Conservation (phyloP, 75 land plant genomes). For the Adiantum capillusveneris region DNA sequence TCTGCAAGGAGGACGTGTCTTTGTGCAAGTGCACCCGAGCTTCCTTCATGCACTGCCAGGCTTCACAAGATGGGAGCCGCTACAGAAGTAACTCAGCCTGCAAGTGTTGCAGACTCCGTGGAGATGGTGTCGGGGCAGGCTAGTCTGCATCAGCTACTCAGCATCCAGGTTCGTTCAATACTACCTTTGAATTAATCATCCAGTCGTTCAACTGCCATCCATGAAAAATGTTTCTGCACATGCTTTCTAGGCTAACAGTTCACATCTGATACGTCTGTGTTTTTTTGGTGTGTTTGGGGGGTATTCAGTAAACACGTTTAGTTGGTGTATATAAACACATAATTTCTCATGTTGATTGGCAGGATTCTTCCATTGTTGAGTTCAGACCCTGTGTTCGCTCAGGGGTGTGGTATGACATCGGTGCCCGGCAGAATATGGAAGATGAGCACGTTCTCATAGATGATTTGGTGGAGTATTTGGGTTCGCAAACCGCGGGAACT, state of each 20-base stretch:
- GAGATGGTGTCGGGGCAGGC: not conserved
- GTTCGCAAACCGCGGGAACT: constrained; percentile 3
- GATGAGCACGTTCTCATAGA: constrained; percentile 60
- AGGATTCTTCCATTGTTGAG: not conserved
- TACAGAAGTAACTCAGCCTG: not conserved
- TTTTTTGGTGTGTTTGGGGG: not conserved
- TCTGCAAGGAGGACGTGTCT: too few relatives aligned
- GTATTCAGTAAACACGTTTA: not conserved
- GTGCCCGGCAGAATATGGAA: constrained; percentile 45
- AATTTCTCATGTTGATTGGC: not conserved
- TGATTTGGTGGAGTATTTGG: constrained; percentile 43
- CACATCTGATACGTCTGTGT: too few relatives aligned
- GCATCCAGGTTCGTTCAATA: too few relatives aligned
- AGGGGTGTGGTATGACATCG: constrained; percentile 57
- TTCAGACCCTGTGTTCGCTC: constrained; percentile 52
- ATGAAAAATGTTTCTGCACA: too few relatives aligned
- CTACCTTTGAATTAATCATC: too few relatives aligned
- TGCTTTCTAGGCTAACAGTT: too few relatives aligned
- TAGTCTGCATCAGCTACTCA: not conserved
- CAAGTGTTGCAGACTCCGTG: not conserved
- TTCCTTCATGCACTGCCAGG: too few relatives aligned
- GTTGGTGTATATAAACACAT: not conserved
- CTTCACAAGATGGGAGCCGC: not conserved
- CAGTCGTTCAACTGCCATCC: too few relatives aligned
- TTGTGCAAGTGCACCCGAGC: too few relatives aligned